Conservation (phyloP, 352 stramenopile genomes). For the Globisporangium radiosum region DNA sequence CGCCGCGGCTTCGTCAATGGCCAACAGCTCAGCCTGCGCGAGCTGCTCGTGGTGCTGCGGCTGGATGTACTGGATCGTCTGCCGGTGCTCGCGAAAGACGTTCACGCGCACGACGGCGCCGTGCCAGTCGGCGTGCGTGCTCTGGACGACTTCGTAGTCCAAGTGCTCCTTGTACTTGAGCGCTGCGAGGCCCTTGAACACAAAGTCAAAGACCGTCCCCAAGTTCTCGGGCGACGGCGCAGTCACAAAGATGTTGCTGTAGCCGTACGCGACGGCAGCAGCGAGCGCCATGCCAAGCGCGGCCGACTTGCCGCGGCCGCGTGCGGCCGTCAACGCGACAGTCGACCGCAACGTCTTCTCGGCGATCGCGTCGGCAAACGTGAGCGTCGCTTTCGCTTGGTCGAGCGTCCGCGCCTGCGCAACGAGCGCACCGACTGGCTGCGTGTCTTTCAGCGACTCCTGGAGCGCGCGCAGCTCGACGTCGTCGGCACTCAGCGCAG, state of each 20-base stretch:
- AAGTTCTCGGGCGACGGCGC: slow-evolving; percentile 98
- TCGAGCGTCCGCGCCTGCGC: slow-evolving; percentile 93
- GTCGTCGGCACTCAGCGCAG: slow-evolving; percentile 71
- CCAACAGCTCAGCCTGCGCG: slow-evolving; percentile 95
- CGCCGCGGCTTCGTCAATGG: slow-evolving; percentile 98
- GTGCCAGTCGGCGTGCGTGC: slow-evolving; percentile 82
- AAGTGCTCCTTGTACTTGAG: slow-evolving; percentile 96
- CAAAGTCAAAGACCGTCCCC: slow-evolving; percentile 98
- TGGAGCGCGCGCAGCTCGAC: slow-evolving; percentile 92
- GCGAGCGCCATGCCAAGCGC: slow-evolving; percentile 92
- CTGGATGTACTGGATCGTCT: slow-evolving; percentile 97
- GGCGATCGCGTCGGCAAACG: slow-evolving; percentile 96
- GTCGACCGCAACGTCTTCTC: slow-evolving; percentile 95
- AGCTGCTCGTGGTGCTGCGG: slow-evolving; percentile 95
- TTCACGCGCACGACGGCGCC: slow-evolving; percentile 93
- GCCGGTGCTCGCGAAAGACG: slow-evolving; percentile 95
- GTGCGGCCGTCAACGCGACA: slow-evolving; percentile 92
- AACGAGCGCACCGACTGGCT: slow-evolving; percentile 94
- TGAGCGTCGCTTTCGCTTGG: slow-evolving; percentile 94
- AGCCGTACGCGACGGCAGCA: slow-evolving; percentile 85
- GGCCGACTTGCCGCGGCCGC: slow-evolving; percentile 95
- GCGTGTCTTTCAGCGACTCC: slow-evolving; percentile 92
- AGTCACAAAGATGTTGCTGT: slow-evolving; percentile 97
- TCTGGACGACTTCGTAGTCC: slow-evolving; percentile 95
- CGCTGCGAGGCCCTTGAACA: slow-evolving; percentile 93